Evolutionary conservation across 192 early-diverging fungal genomes (phyloP), one percentile per base, ranked within the genome.

Genomic region (Jimgerdemannia lactiflua): DNA sequence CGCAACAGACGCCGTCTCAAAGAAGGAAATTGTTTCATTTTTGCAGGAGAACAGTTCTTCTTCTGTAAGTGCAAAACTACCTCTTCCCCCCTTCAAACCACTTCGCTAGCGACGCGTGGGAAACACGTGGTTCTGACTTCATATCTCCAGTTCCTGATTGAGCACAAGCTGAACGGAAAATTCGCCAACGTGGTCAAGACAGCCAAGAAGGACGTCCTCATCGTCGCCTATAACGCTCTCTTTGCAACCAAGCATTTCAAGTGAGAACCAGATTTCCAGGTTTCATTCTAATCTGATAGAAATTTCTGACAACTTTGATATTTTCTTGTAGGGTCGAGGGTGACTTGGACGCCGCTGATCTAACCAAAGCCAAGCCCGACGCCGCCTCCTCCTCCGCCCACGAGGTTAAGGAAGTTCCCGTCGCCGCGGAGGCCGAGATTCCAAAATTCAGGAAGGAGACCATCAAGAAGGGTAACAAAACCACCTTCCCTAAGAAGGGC

Each of bases 141-240:
- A 40, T 59, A 71, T 0, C 11, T 19, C 3, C 73, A 86, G 74
- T 92, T 92, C 72, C 84, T 92, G 44, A 79, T 90, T 29, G 82
- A 85, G 59, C 82, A 87, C 76, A 93, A 92, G 84, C 82, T 93
- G 40, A 91, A 91, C 72, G 92, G 92, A 43, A 93, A 94, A 78
- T 77, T 88, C 19, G 82, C 87, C 64, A 88, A 84, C 49, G 83
- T 94, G 29, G 89, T 86, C 43, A 94, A 94, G 77, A 86, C 89
- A n/a, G 82, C 87, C 78, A 93, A 91, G 78, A 85, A 87, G 77
- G 89, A 91, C 29, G 87, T 81, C 10, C 84, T 93, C 54, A 39
- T 86, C 17, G 79, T 80, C 40, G 87, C 91, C 4, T 93, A 94
- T 82, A 82, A 86, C 39, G 80, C 82, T 7, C 85, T 94, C 3